Conservation (phyloP, 1,139 yeast genomes). For the Diutina neorugosa region DNA sequence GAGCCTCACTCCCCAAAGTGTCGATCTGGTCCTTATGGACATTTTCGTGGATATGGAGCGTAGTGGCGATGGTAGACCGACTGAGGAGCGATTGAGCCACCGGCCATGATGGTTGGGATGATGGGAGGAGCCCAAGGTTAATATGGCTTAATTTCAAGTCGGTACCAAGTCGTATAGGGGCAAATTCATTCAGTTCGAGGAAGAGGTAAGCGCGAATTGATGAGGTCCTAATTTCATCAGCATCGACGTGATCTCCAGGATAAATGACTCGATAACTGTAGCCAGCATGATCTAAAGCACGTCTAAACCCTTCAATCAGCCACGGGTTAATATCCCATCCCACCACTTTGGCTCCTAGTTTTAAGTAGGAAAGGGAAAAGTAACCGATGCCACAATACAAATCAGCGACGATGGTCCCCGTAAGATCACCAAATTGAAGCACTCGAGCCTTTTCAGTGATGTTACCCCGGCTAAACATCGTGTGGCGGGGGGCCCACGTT, state of each 20-base stretch:
- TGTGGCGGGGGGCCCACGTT: constrained; percentile 73
- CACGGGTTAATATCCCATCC: constrained; percentile 86
- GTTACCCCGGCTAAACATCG: constrained; percentile 89
- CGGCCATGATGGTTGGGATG: constrained; percentile 52
- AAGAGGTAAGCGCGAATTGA: constrained; percentile 30
- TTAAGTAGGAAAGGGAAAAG: constrained; percentile 60
- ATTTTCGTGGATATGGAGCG: constrained; percentile 69
- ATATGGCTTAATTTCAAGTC: constrained; percentile 34
- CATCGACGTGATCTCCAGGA: constrained; percentile 13
- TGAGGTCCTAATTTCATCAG: constrained; percentile 3
- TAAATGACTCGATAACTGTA: constrained; percentile 25
- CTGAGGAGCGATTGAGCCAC: constrained; percentile 18
- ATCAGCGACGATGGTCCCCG: constrained; percentile 42
- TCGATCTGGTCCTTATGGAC: constrained; percentile 36
- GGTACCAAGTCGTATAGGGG: constrained; percentile 26
- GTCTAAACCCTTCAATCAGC: constrained; percentile 60
- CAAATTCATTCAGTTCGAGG: constrained; percentile 48
- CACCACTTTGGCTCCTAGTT: constrained; percentile 39
- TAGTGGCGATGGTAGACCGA: constrained; percentile 9
- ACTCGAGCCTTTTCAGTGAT: constrained; percentile 70
- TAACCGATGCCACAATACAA: constrained; percentile 83
- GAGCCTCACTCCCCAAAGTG: constrained; percentile 2
- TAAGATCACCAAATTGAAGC: constrained; percentile 18
- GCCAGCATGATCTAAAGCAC: constrained; percentile 40
- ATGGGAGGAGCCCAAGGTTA: constrained; percentile 69